These are phyloP conservation scores for Cladosporium sp. DNA, from an alignment of 2,329 filamentous ascomycete genomes.

Conservation along the genomic window DNA sequence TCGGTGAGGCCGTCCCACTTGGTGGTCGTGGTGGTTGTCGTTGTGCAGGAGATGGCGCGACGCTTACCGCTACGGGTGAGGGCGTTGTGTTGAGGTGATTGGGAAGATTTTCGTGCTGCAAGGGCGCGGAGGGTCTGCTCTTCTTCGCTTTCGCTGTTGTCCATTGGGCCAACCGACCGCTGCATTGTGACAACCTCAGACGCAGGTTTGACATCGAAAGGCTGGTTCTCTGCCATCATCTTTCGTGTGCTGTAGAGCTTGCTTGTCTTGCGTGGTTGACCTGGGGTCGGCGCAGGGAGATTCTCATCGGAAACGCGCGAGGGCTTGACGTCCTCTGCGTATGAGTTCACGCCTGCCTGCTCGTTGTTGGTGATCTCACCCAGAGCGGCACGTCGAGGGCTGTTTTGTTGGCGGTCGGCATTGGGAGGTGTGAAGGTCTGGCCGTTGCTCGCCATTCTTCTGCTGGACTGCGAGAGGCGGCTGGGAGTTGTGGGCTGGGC, in stretches of 20 bases:
- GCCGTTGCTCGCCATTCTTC: constrained; percentile 56
- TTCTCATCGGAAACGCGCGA: constrained; percentile 79
- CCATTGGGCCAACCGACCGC: constrained; percentile 52
- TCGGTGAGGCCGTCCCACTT: constrained; percentile 40
- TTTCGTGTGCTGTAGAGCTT: constrained; percentile 70
- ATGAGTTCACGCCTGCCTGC: constrained; percentile 41
- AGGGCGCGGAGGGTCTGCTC: constrained; percentile 78
- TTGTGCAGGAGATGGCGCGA: constrained; percentile 71
- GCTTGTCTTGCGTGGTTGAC: constrained; percentile 86
- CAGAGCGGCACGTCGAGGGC: constrained; percentile 67
- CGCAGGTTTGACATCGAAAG: constrained; percentile 49
- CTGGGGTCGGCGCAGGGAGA: constrained; percentile 88
- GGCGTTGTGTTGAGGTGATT: constrained; percentile 62
- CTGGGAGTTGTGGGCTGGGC: constrained; percentile 53
- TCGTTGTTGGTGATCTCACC: constrained; percentile 88
- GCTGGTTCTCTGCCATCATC: constrained; percentile 39
- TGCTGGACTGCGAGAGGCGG: constrained; percentile 43
- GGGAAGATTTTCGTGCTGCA: constrained; percentile 61
- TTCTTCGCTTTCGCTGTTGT: constrained; percentile 67
- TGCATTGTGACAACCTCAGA: constrained; percentile 59
- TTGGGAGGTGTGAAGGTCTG: constrained; percentile 83
- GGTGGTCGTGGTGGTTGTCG: constrained; percentile 60
- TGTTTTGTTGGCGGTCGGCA: constrained; percentile 58
- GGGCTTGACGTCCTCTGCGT: constrained; percentile 25
- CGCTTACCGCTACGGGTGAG: constrained; percentile 54